These are phyloP conservation scores for Ganoderma sinense DNA, from an alignment of 1,284 basidiomycete species.

Conservation along the genomic window DNA sequence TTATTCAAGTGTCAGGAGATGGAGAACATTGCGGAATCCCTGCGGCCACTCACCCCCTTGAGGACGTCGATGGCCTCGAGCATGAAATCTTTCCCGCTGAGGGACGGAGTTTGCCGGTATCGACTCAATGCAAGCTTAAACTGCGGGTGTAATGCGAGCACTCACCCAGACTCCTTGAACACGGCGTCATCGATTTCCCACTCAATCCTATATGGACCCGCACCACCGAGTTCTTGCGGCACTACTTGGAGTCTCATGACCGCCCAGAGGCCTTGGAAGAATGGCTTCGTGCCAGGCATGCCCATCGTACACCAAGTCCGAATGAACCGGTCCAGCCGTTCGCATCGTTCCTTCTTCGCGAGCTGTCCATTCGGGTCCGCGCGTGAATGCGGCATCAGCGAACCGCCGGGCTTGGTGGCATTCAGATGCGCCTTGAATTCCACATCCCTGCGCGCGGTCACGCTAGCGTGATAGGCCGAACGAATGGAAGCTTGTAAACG, in stretches of 20 bases:
- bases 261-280: constrained; percentile 81
- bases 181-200: constrained; percentile 88
- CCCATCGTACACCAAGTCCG: constrained; percentile 80
- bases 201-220: constrained; percentile 68
- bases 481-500: constrained; percentile 80
- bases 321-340: constrained; percentile 74
- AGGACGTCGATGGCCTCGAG: constrained; percentile 81
- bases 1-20: constrained; percentile 12
- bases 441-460: constrained; percentile 71
- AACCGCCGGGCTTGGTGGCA: constrained; percentile 76
- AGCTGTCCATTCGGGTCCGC: constrained; percentile 62
- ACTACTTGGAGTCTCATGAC: constrained; percentile 77
- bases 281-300: constrained; percentile 83
- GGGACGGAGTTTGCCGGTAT: constrained; percentile 30
- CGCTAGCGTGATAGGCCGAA: constrained; percentile 76
- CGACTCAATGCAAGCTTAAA: constrained; percentile 27
- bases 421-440: constrained; percentile 81
- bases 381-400: constrained; percentile 72
- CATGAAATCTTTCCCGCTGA: constrained; percentile 85
- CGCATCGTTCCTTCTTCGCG: constrained; percentile 78
- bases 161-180: constrained; percentile 85
- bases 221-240: constrained; percentile 76
- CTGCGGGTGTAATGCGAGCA: constrained; percentile 34
- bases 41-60: constrained; percentile 70
- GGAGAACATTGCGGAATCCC: not conserved